Base-by-base conservation (phyloP, 2,329 filamentous ascomycete genomes). In the Aspergillus pseudonomiae region DNA sequence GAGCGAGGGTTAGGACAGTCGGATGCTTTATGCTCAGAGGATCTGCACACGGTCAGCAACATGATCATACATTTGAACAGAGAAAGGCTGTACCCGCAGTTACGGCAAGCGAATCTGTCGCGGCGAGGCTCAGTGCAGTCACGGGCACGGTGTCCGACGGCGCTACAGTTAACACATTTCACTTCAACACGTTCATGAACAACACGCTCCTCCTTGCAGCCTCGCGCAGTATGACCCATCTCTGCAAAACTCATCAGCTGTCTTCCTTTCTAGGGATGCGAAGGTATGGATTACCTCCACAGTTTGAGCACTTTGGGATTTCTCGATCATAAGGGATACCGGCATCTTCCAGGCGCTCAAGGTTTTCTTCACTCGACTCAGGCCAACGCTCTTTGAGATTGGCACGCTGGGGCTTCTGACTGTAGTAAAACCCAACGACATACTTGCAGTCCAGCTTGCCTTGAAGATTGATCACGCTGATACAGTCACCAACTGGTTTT, bases 371-470 rank as follows among this genome's bases (percentile, higher is more conserved):
- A 0, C 75, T 65, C 6, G 75, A 75, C 11, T 69, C 63, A 50
- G 85, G 85, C 84, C 84, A 87, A 52, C 80, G 80, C 2, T 78
- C 74, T 24, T 77, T 74, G 24, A 83, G 78, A 50, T 76, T 79
- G 14, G 75, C 74, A 60, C 84, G 83, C 64, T 80, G 80, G 5
- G 83, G 77, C 65, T 83, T 82, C 16, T 73, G 65, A 14, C 74
- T 79, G 67, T 79, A 81, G 71, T 81, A 85, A 71, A 84, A 82
- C 0, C 80, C 80, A 60, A 86, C 78, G 30, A 80, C 77, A 62
- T 81, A 87, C 64, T 82, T 81, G 72, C 83, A 81, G 62, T 82
- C 80, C 21, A 79, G 68, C 59, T 84, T 82, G 54, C 85, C 85
- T 65, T 85, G 79, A 11, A 86, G 76, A 64, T 85, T 80, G 66